Conservation (phyloP, 2,329 filamentous ascomycete species). For the Curvularia hawaiiensis region DNA sequence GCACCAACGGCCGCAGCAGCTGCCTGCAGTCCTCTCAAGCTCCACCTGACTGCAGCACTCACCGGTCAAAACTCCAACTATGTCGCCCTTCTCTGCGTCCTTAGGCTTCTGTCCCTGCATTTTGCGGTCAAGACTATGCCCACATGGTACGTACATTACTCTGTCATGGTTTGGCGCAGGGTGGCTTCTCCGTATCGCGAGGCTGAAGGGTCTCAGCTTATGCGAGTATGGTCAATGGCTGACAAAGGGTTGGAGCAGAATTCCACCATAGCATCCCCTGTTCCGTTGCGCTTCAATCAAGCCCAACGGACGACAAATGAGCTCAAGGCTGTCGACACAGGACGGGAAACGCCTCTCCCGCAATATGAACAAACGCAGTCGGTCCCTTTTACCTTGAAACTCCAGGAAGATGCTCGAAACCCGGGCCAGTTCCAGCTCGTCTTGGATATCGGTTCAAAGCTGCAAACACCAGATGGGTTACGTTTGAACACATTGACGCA, state of each 20-base stretch:
- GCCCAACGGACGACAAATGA: constrained; percentile 18
- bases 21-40: constrained; percentile 1
- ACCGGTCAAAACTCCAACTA: constrained; percentile 23
- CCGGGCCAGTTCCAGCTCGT: constrained; percentile 41
- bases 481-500: constrained; percentile 13
- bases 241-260: constrained; percentile 19
- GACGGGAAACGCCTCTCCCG: constrained; percentile 34
- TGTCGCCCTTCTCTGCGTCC: constrained; percentile 14
- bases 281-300: constrained; percentile 20
- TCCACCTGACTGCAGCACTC: constrained; percentile 27
- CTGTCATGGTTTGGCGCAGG: neutral
- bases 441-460: constrained; percentile 33
- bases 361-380: constrained; percentile 36
- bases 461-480: constrained; percentile 10
- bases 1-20: constrained; percentile 15
- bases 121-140: constrained; percentile 7
- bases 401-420: constrained; percentile 38
- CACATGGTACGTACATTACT: constrained; percentile 27
- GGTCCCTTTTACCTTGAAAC: constrained; percentile 36
- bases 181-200: constrained; percentile 1
- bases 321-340: constrained; percentile 21
- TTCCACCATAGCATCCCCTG: constrained; percentile 31
- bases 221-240: constrained; percentile 2
- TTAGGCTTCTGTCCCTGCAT: constrained; percentile 25
- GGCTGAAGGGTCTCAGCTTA: constrained; percentile 10